Percentiles rank a stretch among this genome's conserved stretches.
Evolutionary conservation across 23 red algal species (phyloP).

Genomic region (Gracilariopsis chorda): DNA sequence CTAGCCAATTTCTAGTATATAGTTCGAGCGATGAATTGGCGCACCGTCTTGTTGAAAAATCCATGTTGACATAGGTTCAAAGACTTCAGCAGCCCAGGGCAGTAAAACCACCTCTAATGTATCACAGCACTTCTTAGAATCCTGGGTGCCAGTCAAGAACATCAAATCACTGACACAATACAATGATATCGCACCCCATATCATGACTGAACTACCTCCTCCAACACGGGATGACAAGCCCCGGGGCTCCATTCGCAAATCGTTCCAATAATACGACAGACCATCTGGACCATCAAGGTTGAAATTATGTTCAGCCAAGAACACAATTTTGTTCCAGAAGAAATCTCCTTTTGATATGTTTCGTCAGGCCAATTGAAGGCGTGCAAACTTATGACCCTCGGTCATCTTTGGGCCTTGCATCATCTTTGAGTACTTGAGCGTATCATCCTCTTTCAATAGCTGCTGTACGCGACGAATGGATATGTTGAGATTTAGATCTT

Average conservation of each 20-base stretch:
- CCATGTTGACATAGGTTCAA: background rate
- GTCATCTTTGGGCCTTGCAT: background rate
- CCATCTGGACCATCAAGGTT: background rate
- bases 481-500: background rate
- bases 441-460: background rate
- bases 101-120: background rate
- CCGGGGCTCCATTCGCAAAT: background rate
- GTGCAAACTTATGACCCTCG: background rate
- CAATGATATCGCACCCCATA: background rate
- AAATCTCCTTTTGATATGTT: background rate
- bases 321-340: background rate
- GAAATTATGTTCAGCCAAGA: background rate
- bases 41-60: background rate
- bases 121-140: background rate
- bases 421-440: background rate
- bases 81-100: background rate
- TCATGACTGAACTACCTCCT: background rate
- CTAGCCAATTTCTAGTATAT: too few relatives aligned
- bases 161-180: background rate
- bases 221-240: background rate
- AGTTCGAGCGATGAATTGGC: background rate
- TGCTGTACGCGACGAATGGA: background rate
- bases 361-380: background rate
- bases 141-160: background rate
- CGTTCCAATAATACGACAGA: background rate